Evolutionary conservation across 2,329 filamentous ascomycete species (phyloP).

Genomic region (Colletotrichum endophyticum): DNA sequence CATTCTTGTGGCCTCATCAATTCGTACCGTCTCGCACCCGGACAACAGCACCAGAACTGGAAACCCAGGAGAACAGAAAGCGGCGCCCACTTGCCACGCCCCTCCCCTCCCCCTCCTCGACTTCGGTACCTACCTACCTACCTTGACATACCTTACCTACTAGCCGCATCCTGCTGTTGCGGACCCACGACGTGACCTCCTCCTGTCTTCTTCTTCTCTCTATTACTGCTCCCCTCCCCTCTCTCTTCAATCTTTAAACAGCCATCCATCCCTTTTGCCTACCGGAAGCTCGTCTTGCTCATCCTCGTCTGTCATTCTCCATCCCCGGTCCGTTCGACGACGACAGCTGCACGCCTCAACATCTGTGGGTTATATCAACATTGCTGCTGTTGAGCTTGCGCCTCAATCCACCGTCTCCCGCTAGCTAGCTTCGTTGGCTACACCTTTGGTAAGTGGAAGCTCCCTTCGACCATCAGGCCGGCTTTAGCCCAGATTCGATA

Average conservation of each 20-base stretch:
- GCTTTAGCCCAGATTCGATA: neutral
- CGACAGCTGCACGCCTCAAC: neutral
- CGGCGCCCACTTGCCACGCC: conserved; percentile 1
- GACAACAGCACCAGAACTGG: neutral
- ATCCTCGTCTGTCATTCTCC: neutral
- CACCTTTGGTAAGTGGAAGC: conserved; percentile 1
- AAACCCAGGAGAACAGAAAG: conserved; percentile 1
- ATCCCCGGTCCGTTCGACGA: neutral
- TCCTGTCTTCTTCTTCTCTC: neutral
- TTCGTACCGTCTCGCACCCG: neutral
- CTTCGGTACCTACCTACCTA: conserved; percentile 1
- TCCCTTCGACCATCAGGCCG: neutral
- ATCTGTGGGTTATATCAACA: neutral
- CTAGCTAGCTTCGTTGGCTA: conserved; percentile 5
- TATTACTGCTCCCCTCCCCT: neutral
- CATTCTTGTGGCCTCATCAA: neutral
- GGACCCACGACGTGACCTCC: conserved; percentile 7
- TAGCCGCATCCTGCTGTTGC: neutral
- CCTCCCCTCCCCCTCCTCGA: neutral
- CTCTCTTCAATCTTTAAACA: neutral
- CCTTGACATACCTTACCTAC: neutral
- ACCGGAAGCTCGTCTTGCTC: neutral
- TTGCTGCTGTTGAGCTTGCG: neutral
- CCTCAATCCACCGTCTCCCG: neutral
- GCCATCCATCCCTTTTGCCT: neutral